Base-by-base conservation (phyloP, 176 grass and related monocot species). In the Avena atlantica region DNA sequence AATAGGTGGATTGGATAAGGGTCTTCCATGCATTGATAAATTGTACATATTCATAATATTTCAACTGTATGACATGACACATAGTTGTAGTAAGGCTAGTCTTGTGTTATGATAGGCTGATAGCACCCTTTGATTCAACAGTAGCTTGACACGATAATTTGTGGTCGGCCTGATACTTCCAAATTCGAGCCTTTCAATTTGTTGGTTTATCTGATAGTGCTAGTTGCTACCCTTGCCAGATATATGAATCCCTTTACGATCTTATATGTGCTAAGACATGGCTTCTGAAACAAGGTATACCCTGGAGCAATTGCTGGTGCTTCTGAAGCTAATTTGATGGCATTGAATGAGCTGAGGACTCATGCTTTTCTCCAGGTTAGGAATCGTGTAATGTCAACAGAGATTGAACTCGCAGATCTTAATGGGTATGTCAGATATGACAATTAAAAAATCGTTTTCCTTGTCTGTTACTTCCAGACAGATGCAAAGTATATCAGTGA, bases 271-370 rank as follows among this genome's bases (percentile, higher is more conserved):
- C 84, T 93, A 83, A 89, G 47, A 88, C 78, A 80, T 95, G 76
- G 86, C 53, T 67, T 92, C 85, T 84, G 85, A 76, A 82, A 90
- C 85, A 74, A 98, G 96, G 96, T 95, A 84, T 98, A 98, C 87
- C 96, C 93, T 82, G 90, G 96, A 89, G 78, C 70, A 50, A 80
- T 78, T 79, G 81, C 78, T 78, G 92, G 92, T 89, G 86, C 93
- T 90, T 87, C 83, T 78, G 96, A 98, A 98, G 89, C 84, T 63
- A 92, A 95, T 92, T 90, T 95, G 77, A 95, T 98, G 96, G 93
- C 96, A 86, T 80, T 93, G 57, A 95, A 94, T 94, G 96, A 98
- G 85, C 79, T 95, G 84, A 89, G 81, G 34, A 81, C 93, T 63
- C 90, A 98, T 91, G 79, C 58, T 82, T 92, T 87, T 78, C 91